Base-by-base conservation (phyloP, 2,329 filamentous ascomycete genomes). In the Fusarium sp. region DNA sequence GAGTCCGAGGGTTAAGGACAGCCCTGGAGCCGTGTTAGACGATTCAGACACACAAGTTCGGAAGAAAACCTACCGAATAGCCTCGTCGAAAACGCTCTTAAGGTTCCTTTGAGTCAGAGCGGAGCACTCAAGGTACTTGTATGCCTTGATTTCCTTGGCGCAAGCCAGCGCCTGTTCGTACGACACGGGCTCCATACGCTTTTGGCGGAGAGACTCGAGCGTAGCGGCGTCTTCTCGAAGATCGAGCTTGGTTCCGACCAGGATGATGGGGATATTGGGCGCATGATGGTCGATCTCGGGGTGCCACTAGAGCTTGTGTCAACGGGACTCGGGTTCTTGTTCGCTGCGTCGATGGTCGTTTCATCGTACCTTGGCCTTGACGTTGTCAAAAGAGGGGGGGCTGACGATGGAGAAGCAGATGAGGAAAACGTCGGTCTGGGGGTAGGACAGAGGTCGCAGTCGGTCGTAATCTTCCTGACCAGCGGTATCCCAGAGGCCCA, bases 381-480 rank as follows among this genome's bases (percentile, higher is more conserved):
- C 96, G 91, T 99, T 99, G 86, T 98, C 97, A 81, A 98, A 98
- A 35, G 96, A 98, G 25, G 97, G 95, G 58, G 96, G 96, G 91
- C 94, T 97, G 85, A 98, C 95, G 81, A 98, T 97, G 76, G 95
- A 98, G 86, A 98, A 98, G 87, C 96, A 98, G 83, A 98, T 98
- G 77, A 98, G 88, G 85, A 98, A 98, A 58, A 98, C 97, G 81
- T 99, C 97, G 69, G 97, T 98, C 87, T 99, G 96, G 13, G 97
- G 97, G 85, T 98, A 99, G 47, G 96, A 98, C 70, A 99, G 91
- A 72, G 96, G 96, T 80, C 96, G 92, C 82, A 98, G 89, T 84
- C 96, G 91, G 83, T 98, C 96, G 87, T 98, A 98, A 89, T 98
- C 96, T 87, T 98, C 96, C 88, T 98, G 97, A 81, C 96, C 96